Conservation (phyloP, 2,329 filamentous ascomycete species). For the Xylaria sp. region DNA sequence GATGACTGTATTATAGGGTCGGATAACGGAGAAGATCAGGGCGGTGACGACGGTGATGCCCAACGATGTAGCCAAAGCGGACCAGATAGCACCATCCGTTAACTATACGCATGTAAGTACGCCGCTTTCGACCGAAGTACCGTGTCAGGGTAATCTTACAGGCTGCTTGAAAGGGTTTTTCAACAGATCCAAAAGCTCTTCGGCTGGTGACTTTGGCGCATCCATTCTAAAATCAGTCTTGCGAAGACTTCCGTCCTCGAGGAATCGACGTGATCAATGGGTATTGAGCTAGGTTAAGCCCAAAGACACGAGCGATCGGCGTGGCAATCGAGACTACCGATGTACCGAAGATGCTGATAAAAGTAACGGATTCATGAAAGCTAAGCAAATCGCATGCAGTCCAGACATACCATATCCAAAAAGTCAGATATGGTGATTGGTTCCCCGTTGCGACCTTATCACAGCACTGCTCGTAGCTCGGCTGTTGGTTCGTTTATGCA, state of each 20-base stretch:
- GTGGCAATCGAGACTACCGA: background rate
- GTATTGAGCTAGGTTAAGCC: background rate
- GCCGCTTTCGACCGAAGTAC: background rate
- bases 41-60: slow-evolving; percentile 78
- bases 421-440: background rate
- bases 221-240: slow-evolving; percentile 8
- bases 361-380: slow-evolving; percentile 1
- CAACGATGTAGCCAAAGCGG: slow-evolving; percentile 82
- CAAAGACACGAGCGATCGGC: background rate
- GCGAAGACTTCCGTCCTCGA: background rate
- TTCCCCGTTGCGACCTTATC: background rate
- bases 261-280: background rate
- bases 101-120: slow-evolving; percentile 50
- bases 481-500: background rate
- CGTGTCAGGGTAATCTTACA: slow-evolving; percentile 50
- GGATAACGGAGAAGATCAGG: slow-evolving; percentile 85
- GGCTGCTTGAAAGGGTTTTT: slow-evolving; percentile 61
- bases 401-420: slow-evolving; percentile 3
- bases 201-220: slow-evolving; percentile 40
- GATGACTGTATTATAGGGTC: slow-evolving; percentile 89
- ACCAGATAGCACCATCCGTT: slow-evolving; percentile 72
- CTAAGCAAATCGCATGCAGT: slow-evolving; percentile 9
- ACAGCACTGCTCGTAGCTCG: background rate
- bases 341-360: slow-evolving; percentile 2
- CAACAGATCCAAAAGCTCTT: slow-evolving; percentile 61